Evolutionary conservation across 1,139 yeast genomes (phyloP).

Genomic region (Geotrichum macrosporum): DNA sequence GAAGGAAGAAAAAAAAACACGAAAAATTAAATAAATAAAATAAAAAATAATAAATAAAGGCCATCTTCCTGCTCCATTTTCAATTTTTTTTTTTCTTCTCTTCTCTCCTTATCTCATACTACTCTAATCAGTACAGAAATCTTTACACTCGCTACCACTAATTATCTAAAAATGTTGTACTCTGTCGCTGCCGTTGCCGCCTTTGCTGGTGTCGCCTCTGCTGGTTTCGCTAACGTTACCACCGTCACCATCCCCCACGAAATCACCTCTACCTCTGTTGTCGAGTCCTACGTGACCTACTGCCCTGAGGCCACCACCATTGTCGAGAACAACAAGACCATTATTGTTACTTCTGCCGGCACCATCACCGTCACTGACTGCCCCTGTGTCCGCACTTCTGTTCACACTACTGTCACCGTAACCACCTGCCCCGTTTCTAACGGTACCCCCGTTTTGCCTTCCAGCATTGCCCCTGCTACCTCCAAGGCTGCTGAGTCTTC

Average conservation of each 20-base stretch:
- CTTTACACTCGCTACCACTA: too few species aligned
- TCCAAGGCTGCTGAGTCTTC: slow-evolving; percentile 23
- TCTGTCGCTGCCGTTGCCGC: slow-evolving; percentile 25
- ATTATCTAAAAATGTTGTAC: slow-evolving; percentile 42
- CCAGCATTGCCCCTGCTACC: slow-evolving; percentile 22
- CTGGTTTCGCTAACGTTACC: slow-evolving; percentile 30
- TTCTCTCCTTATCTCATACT: too few species aligned
- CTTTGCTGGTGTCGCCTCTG: slow-evolving; percentile 26
- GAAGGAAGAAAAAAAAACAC: too few species aligned
- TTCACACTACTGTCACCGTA: slow-evolving; percentile 42
- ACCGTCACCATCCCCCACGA: slow-evolving; percentile 24
- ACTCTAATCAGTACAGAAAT: too few species aligned
- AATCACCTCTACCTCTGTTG: slow-evolving; percentile 34
- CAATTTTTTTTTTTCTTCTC: too few species aligned
- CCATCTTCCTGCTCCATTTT: too few species aligned
- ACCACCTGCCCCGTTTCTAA: slow-evolving; percentile 39
- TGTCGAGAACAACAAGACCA: slow-evolving; percentile 38
- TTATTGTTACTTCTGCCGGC: slow-evolving; percentile 42
- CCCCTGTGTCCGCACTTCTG: slow-evolving; percentile 55
- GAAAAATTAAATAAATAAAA: too few species aligned
- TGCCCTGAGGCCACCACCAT: slow-evolving; percentile 43
- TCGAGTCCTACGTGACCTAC: slow-evolving; percentile 41
- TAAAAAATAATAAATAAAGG: too few species aligned
- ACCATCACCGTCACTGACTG: slow-evolving; percentile 44
- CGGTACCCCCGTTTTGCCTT: slow-evolving; percentile 31